Evolutionary conservation across 163 green algal genomes (phyloP), one percentile per base, ranked within the genome.

Genomic region (Chlorella variabilis): DNA sequence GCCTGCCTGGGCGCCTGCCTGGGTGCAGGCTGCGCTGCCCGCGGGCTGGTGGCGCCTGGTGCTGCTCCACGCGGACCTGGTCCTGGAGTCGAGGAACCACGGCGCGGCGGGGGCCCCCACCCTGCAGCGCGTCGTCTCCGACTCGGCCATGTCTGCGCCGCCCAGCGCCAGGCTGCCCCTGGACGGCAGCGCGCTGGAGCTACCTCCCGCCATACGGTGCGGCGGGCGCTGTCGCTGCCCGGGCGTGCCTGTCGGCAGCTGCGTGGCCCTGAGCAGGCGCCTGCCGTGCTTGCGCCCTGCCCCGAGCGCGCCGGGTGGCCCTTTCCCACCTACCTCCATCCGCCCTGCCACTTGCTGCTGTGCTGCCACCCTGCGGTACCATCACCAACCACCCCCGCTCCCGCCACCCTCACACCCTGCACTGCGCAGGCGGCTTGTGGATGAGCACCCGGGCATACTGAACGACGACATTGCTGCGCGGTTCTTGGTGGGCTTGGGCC

Each of bases 401-500:
- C n/a, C n/a, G 63, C 42, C n/a, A 21, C 38, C 25, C 45, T 54
- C 45, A 54, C 45, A 11, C 45, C 11, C 45, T 15, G 11, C 15
- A 15, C 45, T 15, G 11, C 27, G 66, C 48, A 77, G 70, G 51
- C 54, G 54, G 3, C 34, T 83, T 66, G 66, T 77, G 49, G 48
- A 9, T 17, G 45, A 66, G 4, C 65, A 77, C 51, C 77, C 77
- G 1, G 49, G 2, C 0, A 56, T 83, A 7, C 66, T 83, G 36
- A 71, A 66, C 0, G 34, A 48, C 0, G 78, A 84, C 68, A 58
- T 74, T n/a, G 78, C 78, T 5, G 56, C 78, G 3, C 78, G 78
- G 29, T 84, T 84, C 39, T 33, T 84, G 36, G 54, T 69, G 29
- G 78, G 70, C 6, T 31, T 77, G 48, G 70, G 70, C 31, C 36